phyloP scores from a whole-genome alignment of 2,329 filamentous ascomycete genomes.

The Plectosphaerella sp. region DNA sequence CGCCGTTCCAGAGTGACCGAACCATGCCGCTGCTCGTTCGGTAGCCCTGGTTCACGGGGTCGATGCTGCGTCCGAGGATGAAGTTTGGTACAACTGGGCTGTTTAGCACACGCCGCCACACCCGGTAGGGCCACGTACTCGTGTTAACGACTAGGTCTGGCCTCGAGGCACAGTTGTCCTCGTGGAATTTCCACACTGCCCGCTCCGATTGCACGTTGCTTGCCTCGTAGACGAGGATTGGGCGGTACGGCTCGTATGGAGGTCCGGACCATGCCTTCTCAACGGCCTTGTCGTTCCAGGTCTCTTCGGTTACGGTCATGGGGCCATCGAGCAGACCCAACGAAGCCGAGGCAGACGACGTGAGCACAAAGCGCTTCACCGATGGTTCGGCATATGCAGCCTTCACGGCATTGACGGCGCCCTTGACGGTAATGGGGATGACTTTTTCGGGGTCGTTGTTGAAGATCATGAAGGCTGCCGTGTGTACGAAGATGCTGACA shows the following conservation, averaged over 20 bases:
- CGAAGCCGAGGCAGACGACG: constrained; percentile 23
- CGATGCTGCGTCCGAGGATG: constrained; percentile 19
- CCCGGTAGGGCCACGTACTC: neutral
- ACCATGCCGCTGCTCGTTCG: constrained; percentile 16
- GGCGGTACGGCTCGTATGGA: constrained; percentile 23
- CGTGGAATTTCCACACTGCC: constrained; percentile 30
- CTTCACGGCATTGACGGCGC: constrained; percentile 23
- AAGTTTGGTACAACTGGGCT: constrained; percentile 23
- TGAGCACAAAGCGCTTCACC: constrained; percentile 35
- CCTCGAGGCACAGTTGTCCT: constrained; percentile 19
- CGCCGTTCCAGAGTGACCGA: constrained; percentile 16
- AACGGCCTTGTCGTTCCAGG: constrained; percentile 28
- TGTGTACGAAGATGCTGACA: constrained; percentile 25
- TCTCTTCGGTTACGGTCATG: constrained; percentile 18
- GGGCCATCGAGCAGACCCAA: constrained; percentile 11
- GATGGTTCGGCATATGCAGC: constrained; percentile 25
- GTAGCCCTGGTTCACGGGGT: constrained; percentile 13
- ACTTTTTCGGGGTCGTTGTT: constrained; percentile 28
- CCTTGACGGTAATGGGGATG: constrained; percentile 26
- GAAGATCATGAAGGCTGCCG: constrained; percentile 24
- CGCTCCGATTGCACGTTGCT: constrained; percentile 33
- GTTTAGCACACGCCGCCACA: constrained; percentile 11
- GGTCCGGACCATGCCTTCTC: constrained; percentile 28
- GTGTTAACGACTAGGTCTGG: constrained; percentile 3
- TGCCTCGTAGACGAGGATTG: constrained; percentile 25